Conservation (phyloP, 495 filamentous ascomycete genomes). For the Thozetella sp. region DNA sequence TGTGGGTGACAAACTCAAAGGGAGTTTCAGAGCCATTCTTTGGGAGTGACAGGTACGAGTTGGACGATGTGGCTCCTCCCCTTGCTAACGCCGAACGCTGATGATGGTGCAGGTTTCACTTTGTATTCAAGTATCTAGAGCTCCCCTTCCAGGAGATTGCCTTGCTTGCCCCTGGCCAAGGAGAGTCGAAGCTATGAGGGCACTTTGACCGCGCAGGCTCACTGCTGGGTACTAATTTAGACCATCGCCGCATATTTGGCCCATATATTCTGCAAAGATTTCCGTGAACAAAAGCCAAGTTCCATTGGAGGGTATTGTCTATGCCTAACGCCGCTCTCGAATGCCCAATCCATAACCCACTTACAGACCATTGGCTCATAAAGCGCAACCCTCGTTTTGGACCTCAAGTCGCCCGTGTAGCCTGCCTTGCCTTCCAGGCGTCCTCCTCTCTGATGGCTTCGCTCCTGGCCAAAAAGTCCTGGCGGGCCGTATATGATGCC, state of each 20-base stretch:
- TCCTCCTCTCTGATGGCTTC: slow-evolving; percentile 80
- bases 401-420: slow-evolving; percentile 21
- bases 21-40: slow-evolving; percentile 71
- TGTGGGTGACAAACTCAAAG: slow-evolving; percentile 64
- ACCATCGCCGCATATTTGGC: neutral
- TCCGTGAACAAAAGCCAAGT: neutral
- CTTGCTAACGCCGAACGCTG: neutral
- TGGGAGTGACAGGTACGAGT: slow-evolving; percentile 69
- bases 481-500: slow-evolving; percentile 76
- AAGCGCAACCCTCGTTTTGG: too few relatives aligned
- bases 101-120: slow-evolving; percentile 24
- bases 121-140: slow-evolving; percentile 39
- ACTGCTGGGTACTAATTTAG: neutral
- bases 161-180: slow-evolving; percentile 24
- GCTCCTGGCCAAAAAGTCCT: slow-evolving; percentile 87
- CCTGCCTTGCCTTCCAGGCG: slow-evolving; percentile 61
- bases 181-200: slow-evolving; percentile 19
- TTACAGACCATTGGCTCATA: neutral
- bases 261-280: neutral
- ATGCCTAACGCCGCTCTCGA: neutral
- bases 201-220: neutral
- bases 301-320: neutral
- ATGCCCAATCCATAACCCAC: neutral
- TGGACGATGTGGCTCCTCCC: slow-evolving; percentile 20
- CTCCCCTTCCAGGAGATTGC: slow-evolving; percentile 35